Evolutionary conservation across 495 filamentous ascomycete genomes (phyloP).

Genomic region (Haplographium delicatum): DNA sequence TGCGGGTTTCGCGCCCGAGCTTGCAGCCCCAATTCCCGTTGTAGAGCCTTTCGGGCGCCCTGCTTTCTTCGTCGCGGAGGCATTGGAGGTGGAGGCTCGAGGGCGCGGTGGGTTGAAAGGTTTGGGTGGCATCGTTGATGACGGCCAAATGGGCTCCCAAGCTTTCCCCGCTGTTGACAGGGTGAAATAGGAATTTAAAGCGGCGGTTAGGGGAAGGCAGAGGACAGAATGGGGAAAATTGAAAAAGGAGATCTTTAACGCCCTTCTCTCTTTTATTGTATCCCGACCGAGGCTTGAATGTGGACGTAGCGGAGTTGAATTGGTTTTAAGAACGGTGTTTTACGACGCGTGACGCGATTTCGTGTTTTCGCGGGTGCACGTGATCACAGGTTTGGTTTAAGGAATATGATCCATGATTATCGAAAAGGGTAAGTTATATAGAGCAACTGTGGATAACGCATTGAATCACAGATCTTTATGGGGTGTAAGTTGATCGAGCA

Average conservation of each 20-base stretch:
- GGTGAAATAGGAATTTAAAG: background rate
- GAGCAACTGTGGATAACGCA: too few relatives aligned
- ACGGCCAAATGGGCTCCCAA: too few relatives aligned
- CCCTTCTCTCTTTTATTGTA: too few relatives aligned
- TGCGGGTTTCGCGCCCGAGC: constrained; percentile 6
- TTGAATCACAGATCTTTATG: too few relatives aligned
- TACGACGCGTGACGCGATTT: constrained; percentile 15
- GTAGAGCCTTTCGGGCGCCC: constrained; percentile 7
- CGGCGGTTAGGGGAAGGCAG: too few relatives aligned
- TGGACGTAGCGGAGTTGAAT: too few relatives aligned
- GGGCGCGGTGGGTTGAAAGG: constrained; percentile 25
- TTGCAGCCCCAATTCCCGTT: background rate
- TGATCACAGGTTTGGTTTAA: constrained; percentile 1
- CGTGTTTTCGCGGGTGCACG: constrained; percentile 3
- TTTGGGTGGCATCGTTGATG: constrained; percentile 23
- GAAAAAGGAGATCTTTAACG: too few relatives aligned
- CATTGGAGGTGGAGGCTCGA: background rate
- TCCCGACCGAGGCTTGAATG: too few relatives aligned
- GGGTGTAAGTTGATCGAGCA: too few relatives aligned
- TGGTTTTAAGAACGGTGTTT: too few relatives aligned
- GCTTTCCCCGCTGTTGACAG: too few relatives aligned
- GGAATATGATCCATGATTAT: background rate
- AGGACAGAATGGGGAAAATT: too few relatives aligned
- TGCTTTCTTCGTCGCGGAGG: constrained; percentile 1
- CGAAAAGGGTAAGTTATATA: background rate